Base-by-base conservation (phyloP, 208 protist species). In the Trypanosoma lewisi region DNA sequence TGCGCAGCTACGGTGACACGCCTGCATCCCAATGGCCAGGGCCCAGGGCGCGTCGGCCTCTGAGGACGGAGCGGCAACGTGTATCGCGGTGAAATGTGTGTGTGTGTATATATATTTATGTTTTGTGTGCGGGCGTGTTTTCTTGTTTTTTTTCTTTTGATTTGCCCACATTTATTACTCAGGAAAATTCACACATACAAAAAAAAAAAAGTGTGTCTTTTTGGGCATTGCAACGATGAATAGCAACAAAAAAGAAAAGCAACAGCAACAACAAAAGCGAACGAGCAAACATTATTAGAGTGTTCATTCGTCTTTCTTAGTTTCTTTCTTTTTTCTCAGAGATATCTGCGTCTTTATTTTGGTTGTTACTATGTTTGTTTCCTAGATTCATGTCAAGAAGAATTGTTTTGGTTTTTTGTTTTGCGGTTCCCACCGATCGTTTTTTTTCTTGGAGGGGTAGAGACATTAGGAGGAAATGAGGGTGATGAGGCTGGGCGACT, bases 1-100 rank as follows among this genome's bases (percentile, higher is more conserved):
- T 66, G 7, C 71, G 62, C 6, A 67, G 58, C 31, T 73, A 78
- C 37, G 70, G 70, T 1, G 60, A 31, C 30, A 55, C 52, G 28
- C 62, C 62, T 14, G 31, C 42, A 23, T 56, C 57, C 9, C 62
- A 63, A 36, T 41, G 49, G 7, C 9, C 69, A 25, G 16, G 42
- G n/a, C 45, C 61, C 12, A 14, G 45, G 14, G 28, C 5, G 3
- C 49, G 51, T 21, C 39, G 16, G 17, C 1, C 58, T 59, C 1
- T 39, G 8, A 56, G 11, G 25, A 48, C 37, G 4, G 50, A n/a
- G 19, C 28, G 42, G 1, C 34, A 9, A 34, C 57, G 67, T 23
- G 28, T 28, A 28, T 34, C 45, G 9, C 48, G 53, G 23, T 63
- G 47, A 54, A 16, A 56, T 19, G 27, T 28, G n/a, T n/a, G n/a